Conservation (phyloP, 805 yeast genomes). For the Kuraishia ogatae region DNA sequence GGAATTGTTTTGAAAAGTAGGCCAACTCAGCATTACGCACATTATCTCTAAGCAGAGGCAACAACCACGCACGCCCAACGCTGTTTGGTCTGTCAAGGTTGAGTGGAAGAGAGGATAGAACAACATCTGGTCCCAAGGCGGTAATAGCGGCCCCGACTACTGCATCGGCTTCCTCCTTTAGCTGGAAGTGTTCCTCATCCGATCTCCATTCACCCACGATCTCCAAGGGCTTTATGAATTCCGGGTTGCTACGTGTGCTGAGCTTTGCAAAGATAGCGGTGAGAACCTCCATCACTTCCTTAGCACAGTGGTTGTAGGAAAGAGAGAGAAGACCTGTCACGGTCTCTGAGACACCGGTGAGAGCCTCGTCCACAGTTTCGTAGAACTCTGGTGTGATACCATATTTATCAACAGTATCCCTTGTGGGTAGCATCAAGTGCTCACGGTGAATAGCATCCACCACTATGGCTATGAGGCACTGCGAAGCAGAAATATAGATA, state of each 20-base stretch:
- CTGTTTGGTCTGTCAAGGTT: slow-evolving; percentile 54
- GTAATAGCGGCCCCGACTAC: slow-evolving; percentile 74
- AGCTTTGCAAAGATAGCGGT: slow-evolving; percentile 55
- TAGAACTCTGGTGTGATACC: slow-evolving; percentile 38
- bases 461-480: slow-evolving; percentile 77
- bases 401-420: slow-evolving; percentile 9
- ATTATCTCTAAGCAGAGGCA: slow-evolving; percentile 85
- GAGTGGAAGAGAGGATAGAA: slow-evolving; percentile 67
- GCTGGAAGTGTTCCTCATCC: slow-evolving; percentile 59
- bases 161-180: slow-evolving; percentile 67
- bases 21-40: slow-evolving; percentile 62
- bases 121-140: slow-evolving; percentile 80
- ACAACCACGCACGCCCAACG: slow-evolving; percentile 92
- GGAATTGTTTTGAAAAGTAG: slow-evolving; percentile 51
- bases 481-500: slow-evolving; percentile 70
- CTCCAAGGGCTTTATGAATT: slow-evolving; percentile 54
- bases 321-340: slow-evolving; percentile 54
- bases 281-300: slow-evolving; percentile 62
- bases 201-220: slow-evolving; percentile 84
- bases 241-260: slow-evolving; percentile 61
- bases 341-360: slow-evolving; percentile 42
- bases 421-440: slow-evolving; percentile 40
- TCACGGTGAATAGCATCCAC: slow-evolving; percentile 57
- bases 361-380: slow-evolving; percentile 46
- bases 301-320: slow-evolving; percentile 67